Evolutionary conservation across 139 green algal genomes (phyloP), one percentile per base, ranked within the genome.

Genomic region (Picochlorum sp.): DNA sequence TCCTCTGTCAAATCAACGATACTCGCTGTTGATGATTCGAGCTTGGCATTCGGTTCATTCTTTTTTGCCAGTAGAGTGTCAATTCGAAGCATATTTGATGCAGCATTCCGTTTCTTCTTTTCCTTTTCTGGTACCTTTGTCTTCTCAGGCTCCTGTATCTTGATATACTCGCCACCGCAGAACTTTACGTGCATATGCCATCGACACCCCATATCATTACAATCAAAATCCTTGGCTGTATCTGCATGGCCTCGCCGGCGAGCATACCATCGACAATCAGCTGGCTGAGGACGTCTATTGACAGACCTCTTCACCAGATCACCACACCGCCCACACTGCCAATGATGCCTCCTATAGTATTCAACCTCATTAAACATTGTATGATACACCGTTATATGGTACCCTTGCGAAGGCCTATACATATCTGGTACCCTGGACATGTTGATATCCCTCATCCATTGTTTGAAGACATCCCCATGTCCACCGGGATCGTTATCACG

Each of bases 371-470:
- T 77, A 30, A 77, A 64, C 62, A 87, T 83, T 9, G 59, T 78
- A 74, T 90, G 84, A 11, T 80, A 81, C 18, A 84, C 69, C 30
- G 75, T 85, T 47, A 92, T 78, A 32, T 74, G 60, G 68, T 93
- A 95, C 30, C 87, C 87, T 6, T 45, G 68, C 13, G 56, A 15
- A 0, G 87, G 87, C 2, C 87, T 79, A 69, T 90, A 66, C 18
- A 24, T 51, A 58, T 90, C 78, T 26, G 70, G 28, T 13, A 64
- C 54, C 2, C 56, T 65, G 8, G 70, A 73, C 5, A 20, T 28
- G 62, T 91, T 90, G 67, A 91, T 91, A 38, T 46, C 47, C 1
- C 63, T 34, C 75, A 88, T 87, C 11, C 66, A 65, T 13, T 37
- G 34, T 15, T 73, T 62, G 56, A 92, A 92, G 4, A 65, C 38